A percentile compares a stretch with the other conserved stretches of the same genome.
Evolutionary conservation across 305 asterid genomes (phyloP).

Genomic region (Plantago lanceolata): DNA sequence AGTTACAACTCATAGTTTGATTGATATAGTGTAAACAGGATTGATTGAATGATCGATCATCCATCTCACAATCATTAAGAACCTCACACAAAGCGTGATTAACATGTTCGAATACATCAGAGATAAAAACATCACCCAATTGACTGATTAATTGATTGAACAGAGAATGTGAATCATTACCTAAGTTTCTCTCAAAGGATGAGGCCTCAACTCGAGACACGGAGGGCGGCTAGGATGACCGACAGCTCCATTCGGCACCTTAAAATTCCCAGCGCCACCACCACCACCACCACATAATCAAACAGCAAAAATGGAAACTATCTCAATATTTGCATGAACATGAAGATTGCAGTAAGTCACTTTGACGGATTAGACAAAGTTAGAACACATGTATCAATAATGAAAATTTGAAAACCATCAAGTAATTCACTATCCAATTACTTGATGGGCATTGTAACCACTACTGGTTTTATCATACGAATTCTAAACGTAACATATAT

Average conservation of each 20-base stretch:
- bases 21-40: too few relatives aligned
- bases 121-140: background rate
- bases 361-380: too few relatives aligned
- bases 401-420: too few relatives aligned
- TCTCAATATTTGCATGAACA: too few relatives aligned
- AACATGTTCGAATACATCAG: background rate
- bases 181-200: conserved; percentile 86
- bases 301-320: too few relatives aligned
- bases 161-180: conserved; percentile 17
- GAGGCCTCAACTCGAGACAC: conserved; percentile 74
- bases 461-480: conserved; percentile 77
- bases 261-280: conserved; percentile 69
- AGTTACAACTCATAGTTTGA: too few relatives aligned
- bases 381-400: too few relatives aligned
- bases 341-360: too few relatives aligned
- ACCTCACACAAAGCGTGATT: too few relatives aligned
- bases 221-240: conserved; percentile 67
- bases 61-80: too few relatives aligned
- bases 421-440: conserved; percentile 91
- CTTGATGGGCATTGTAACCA: conserved; percentile 70
- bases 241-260: conserved; percentile 62
- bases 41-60: too few relatives aligned
- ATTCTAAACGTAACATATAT: background rate
- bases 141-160: background rate
- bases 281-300: too few relatives aligned